Evolutionary conservation across 129 eudicot species (phyloP), one percentile per base, ranked within the genome.

Genomic region (Kitagawia praeruptora): DNA sequence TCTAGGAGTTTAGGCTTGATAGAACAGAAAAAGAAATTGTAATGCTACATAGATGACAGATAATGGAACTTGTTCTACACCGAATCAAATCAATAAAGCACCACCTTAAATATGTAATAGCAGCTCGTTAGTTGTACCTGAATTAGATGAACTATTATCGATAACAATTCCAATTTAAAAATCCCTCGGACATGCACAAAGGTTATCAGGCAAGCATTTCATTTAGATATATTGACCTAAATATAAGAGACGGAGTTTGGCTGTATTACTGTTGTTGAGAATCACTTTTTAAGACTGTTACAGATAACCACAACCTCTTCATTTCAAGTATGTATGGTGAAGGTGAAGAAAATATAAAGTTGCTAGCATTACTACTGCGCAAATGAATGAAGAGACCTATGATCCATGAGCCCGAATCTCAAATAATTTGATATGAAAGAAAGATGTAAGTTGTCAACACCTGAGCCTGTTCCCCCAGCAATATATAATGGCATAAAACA

Each of bases 381-480:
- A n/a, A n/a, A n/a, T 21, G 34, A 45, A 45, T 8, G 13, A 45
- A 45, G 14, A 10, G 48, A 45, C 48, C 13, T 45, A 45, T 0
- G 9, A 45, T 45, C 48, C 48, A 9, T 45, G 48, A 45, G 48
- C 48, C 10, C 8, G 31, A 58, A n/a, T 8, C 27, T 23, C 9
- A n/a, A 6, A 56, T 45, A n/a, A 58, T 58, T 23, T 58, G 67
- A 28, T n/a, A 2, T 7, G 2, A 28, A n/a, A 58, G 34, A 58
- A 58, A 58, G 5, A 28, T 8, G 14, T 58, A 58, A 58, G 14
- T 34, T 23, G 67, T 58, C 67, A 58, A 67, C 64, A 96, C 99
- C 98, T 96, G 99, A 96, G 84, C 99, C 99, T 28, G 99, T 96
- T 81, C 99, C 99, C 42, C 99, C 99, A 76, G 99, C 99, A 85